These are phyloP conservation scores for Rhizophora mangle DNA, from an alignment of 345 rosid genomes.

Conservation along the genomic window DNA sequence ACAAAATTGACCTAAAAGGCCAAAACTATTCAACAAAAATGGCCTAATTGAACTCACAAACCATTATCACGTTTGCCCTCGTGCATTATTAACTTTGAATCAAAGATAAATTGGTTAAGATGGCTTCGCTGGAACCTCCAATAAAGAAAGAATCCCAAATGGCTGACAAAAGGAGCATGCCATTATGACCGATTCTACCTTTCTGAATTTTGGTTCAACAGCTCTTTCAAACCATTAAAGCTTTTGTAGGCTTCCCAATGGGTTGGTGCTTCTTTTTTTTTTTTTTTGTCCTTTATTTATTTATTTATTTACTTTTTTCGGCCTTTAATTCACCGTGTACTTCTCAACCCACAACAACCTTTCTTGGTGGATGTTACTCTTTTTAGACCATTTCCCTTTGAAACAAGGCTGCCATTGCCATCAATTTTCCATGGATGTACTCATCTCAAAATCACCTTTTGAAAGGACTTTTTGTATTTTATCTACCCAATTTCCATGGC, in stretches of 20 bases:
- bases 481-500: constrained; percentile 35
- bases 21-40: neutral
- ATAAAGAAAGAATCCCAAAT: no score
- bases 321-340: constrained; percentile 33
- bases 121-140: no score
- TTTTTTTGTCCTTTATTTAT: neutral
- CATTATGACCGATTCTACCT: no score
- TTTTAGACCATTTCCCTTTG: constrained; percentile 38
- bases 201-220: constrained; percentile 11
- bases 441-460: constrained; percentile 50
- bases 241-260: constrained; percentile 32
- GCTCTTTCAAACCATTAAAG: constrained; percentile 15
- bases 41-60: constrained; percentile 22
- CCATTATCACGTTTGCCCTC: constrained; percentile 21
- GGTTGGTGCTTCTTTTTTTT: constrained; percentile 22
- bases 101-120: no score
- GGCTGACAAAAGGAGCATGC: no score
- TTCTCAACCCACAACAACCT: constrained; percentile 38
- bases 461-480: constrained; percentile 25
- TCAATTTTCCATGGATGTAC: constrained; percentile 45
- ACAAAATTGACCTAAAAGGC: neutral
- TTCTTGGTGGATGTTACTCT: constrained; percentile 41
- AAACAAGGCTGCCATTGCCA: constrained; percentile 43
- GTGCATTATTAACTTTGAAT: constrained; percentile 18
- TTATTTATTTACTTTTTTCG: neutral